These are phyloP conservation scores for Bacidia rubella DNA, from an alignment of 495 filamentous ascomycete genomes.

Conservation along the genomic window DNA sequence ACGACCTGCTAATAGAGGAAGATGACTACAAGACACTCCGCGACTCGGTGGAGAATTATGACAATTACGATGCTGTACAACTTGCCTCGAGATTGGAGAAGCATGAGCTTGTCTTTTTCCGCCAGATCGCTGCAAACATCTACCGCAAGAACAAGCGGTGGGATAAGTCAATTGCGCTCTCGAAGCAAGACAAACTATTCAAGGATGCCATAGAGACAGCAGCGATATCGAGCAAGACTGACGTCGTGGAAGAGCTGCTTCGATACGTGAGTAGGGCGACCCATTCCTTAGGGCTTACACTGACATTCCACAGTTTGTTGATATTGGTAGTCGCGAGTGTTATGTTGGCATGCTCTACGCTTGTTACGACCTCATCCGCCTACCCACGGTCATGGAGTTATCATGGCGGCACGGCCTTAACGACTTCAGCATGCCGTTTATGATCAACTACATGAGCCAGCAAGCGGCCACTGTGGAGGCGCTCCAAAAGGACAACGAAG, in stretches of 20 bases:
- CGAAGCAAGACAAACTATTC: constrained; percentile 98
- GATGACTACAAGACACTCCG: constrained; percentile 98
- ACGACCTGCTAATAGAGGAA: constrained; percentile 95
- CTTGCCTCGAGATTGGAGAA: constrained; percentile 87
- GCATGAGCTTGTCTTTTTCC: constrained; percentile 97
- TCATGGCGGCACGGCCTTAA: constrained; percentile 92
- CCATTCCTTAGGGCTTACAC: background rate
- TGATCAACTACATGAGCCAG: constrained; percentile 94
- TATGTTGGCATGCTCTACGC: constrained; percentile 98
- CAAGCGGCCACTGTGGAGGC: constrained; percentile 72
- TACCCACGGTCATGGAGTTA: constrained; percentile 84
- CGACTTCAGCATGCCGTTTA: constrained; percentile 99
- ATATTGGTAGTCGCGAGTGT: constrained; percentile 97
- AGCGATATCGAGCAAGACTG: constrained; percentile 80
- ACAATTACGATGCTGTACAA: constrained; percentile 97
- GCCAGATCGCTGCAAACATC: constrained; percentile 94
- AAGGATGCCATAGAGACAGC: constrained; percentile 99
- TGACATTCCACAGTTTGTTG: constrained; percentile 63
- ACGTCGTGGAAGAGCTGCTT: constrained; percentile 89
- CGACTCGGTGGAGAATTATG: constrained; percentile 95
- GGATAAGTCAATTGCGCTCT: constrained; percentile 97
- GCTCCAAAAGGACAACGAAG: constrained; percentile 93
- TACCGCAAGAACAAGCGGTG: constrained; percentile 99
- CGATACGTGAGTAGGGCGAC: constrained; percentile 68
- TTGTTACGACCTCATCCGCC: constrained; percentile 93